Percentiles rank a stretch among this genome's conserved stretches.
phyloP scores from a whole-genome alignment of 164 flowering plant genomes.

The Aristolochia californica region DNA sequence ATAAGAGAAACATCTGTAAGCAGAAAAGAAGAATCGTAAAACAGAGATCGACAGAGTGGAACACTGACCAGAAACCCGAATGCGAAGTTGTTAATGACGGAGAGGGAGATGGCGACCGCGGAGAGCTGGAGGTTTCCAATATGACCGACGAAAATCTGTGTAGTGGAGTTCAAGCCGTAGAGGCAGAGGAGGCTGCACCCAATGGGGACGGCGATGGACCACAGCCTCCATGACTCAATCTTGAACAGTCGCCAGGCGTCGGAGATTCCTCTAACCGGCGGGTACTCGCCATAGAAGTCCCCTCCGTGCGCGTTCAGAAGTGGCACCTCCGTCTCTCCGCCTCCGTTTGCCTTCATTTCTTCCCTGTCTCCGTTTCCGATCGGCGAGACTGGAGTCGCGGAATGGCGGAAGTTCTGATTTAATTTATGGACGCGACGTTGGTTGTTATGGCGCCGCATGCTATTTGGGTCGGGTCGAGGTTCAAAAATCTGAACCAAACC shows the following conservation, averaged over 20 bases:
- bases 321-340: constrained; percentile 14
- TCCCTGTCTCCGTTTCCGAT: background rate
- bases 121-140: constrained; percentile 69
- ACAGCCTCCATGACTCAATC: constrained; percentile 45
- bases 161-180: constrained; percentile 59
- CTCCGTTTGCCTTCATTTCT: background rate
- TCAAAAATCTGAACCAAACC: too few species aligned
- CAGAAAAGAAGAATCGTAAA: too few species aligned
- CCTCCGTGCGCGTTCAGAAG: constrained; percentile 1
- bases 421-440: too few species aligned
- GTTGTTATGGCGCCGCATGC: too few species aligned
- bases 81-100: constrained; percentile 65
- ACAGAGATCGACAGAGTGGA: too few species aligned
- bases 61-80: constrained; percentile 92
- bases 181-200: constrained; percentile 67
- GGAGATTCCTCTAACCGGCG: constrained; percentile 12
- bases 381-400: too few species aligned
- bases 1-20: too few species aligned
- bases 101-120: constrained; percentile 60
- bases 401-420: too few species aligned
- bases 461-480: too few species aligned
- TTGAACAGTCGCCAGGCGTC: constrained; percentile 31
- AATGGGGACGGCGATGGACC: constrained; percentile 75
- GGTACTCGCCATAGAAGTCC: constrained; percentile 31
- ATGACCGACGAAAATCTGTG: constrained; percentile 81